Base-by-base conservation (phyloP, 441 rosid species). In the Croton setiger region DNA sequence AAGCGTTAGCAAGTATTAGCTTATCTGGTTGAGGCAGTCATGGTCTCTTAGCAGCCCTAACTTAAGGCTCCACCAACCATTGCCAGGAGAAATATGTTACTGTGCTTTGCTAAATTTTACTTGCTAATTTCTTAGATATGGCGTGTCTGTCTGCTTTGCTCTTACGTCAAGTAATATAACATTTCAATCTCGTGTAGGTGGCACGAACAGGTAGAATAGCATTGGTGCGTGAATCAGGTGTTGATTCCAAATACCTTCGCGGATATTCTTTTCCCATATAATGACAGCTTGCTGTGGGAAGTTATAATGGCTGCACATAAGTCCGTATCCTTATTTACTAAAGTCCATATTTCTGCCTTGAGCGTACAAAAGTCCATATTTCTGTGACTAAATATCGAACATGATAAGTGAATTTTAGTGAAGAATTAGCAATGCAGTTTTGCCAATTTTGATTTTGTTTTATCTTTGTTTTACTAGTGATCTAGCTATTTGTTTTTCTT, bases 151-250 rank as follows among this genome's bases (percentile, higher is more conserved):
- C 3, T 45, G 21, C 15, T 14, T 5, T 31, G n/a, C 14, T 54
- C 59, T 23, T 1, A n/a, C 6, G 27, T 5, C 35, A 21, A 33
- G 43, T 39, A 39, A 39, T 39, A 39, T 39, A 39, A 39, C 43
- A 5, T 12, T n/a, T 17, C 31, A 15, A 45, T 64, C 21, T 57
- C 64, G 33, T 55, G 31, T 68, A 94, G 98, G 97, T 91, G 66
- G 98, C 98, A 74, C 79, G 97, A 79, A 94, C 98, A 0, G 98
- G 97, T 41, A 83, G 97, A 59, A 70, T 91, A 18, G 97, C 98
- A 23, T 71, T 86, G 86, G 86, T 77, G 45, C 91, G 97, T 10
- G 99, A 90, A 74, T 94, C 94, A 0, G 97, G 97, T 15, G 96
- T 90, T 55, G 97, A 92, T 74, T 92, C 99, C 0, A 92, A 76